Evolutionary conservation across 1,284 basidiomycete species (phyloP).

Genomic region (Polyporus tsugae): DNA sequence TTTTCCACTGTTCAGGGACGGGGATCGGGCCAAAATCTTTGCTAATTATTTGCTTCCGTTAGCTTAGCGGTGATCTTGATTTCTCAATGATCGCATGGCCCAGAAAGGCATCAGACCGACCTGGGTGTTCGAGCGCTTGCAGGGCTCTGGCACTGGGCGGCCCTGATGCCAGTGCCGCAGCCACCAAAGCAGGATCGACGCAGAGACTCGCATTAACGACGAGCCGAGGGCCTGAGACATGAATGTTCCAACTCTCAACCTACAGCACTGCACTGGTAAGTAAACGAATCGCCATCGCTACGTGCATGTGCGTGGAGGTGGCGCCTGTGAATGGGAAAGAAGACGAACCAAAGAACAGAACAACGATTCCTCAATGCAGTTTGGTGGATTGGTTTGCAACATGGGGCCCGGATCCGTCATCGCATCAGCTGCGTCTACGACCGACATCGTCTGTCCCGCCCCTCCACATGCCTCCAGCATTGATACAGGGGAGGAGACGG

Average conservation of each 20-base stretch:
- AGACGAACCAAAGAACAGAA: constrained; percentile 21
- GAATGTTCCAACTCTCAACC: constrained; percentile 17
- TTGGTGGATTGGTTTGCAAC: constrained; percentile 21
- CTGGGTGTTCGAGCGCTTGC: constrained; percentile 6
- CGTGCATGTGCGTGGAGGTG: constrained; percentile 9
- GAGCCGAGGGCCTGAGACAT: not conserved
- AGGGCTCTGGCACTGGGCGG: not conserved
- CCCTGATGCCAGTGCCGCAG: not conserved
- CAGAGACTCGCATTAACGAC: constrained; percentile 2
- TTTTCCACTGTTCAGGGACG: constrained; percentile 7
- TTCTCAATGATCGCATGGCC: not conserved
- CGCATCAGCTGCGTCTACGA: constrained; percentile 20
- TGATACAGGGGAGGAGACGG: not conserved
- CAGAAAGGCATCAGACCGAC: not conserved
- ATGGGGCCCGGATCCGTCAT: constrained; percentile 17
- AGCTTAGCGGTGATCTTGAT: constrained; percentile 20
- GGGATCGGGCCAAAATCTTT: constrained; percentile 15
- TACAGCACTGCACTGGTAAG: constrained; percentile 26
- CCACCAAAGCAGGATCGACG: constrained; percentile 20
- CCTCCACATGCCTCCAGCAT: not conserved
- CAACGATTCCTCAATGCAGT: constrained; percentile 29
- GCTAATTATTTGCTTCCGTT: constrained; percentile 30
- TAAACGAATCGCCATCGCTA: constrained; percentile 28
- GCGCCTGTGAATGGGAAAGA: constrained; percentile 18
- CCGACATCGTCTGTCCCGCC: not conserved